A percentile compares a stretch with the other conserved stretches of the same genome.
Conservation (phyloP, 1,284 basidiomycete species). For the Heterobasidion occidentale region DNA sequence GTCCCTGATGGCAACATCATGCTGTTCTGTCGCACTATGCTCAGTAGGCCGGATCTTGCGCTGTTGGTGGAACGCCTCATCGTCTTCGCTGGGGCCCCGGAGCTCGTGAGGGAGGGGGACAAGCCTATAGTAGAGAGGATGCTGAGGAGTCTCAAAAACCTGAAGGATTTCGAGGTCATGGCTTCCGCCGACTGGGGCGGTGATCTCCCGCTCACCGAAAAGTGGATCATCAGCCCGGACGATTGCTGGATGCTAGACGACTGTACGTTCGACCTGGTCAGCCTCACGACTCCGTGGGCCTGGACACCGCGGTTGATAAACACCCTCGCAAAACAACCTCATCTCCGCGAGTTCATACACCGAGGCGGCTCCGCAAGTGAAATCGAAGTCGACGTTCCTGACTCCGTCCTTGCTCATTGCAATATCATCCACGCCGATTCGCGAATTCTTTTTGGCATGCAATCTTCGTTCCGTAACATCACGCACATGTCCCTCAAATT, state of each 20-base stretch:
- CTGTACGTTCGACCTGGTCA: not conserved
- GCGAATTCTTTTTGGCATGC: not conserved
- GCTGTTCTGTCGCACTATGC: not conserved
- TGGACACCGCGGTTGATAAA: not conserved
- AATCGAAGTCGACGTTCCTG: not conserved
- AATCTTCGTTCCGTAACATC: not conserved
- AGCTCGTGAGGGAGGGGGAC: not conserved
- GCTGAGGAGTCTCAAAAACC: not conserved
- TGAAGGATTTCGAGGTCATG: not conserved
- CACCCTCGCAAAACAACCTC: not conserved
- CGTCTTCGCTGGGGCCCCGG: not conserved
- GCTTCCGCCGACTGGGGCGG: not conserved
- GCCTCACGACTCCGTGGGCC: not conserved
- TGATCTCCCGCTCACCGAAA: not conserved
- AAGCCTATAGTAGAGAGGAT: not conserved
- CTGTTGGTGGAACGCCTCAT: not conserved
- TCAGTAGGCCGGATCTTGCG: not conserved
- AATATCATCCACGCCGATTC: not conserved
- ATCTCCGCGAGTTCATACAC: not conserved
- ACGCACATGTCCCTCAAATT: not conserved
- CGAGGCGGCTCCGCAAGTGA: not conserved
- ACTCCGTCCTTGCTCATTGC: not conserved
- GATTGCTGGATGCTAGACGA: not conserved
- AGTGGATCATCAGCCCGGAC: not conserved
- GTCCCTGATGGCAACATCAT: not conserved